Evolutionary conservation across 2,329 filamentous ascomycete genomes (phyloP).

Genomic region (Cadophora sp.): DNA sequence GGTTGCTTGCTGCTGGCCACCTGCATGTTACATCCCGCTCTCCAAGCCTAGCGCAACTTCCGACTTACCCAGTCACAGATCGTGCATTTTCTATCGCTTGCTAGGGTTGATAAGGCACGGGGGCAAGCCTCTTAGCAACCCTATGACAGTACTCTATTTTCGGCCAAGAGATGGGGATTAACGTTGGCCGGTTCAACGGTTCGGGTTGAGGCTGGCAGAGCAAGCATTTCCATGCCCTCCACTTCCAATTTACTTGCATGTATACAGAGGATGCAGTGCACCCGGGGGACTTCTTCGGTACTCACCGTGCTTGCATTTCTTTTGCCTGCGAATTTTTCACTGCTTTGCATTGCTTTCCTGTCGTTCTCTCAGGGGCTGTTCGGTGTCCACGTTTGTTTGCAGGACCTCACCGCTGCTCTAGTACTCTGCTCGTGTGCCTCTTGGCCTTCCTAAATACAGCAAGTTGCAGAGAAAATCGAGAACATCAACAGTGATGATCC

Average conservation of each 20-base stretch:
- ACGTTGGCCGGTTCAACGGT: neutral
- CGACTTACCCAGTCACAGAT: slow-evolving; percentile 15
- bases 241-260: slow-evolving; percentile 5
- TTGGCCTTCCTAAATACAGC: slow-evolving; percentile 12
- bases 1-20: no score
- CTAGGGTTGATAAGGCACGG: neutral
- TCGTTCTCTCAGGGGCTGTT: neutral
- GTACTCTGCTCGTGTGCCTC: neutral
- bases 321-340: neutral
- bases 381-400: slow-evolving; percentile 8
- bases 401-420: slow-evolving; percentile 10
- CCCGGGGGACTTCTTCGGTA: neutral
- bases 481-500: neutral
- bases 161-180: slow-evolving; percentile 1
- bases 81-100: slow-evolving; percentile 17
- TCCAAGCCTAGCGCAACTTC: neutral
- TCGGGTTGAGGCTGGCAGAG: neutral
- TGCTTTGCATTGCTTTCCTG: neutral
- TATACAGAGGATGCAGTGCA: slow-evolving; percentile 1
- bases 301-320: neutral
- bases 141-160: slow-evolving; percentile 7
- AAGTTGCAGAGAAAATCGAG: slow-evolving; percentile 17
- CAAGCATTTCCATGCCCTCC: neutral
- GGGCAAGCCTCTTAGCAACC: neutral
- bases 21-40: slow-evolving; percentile 7